Evolutionary conservation across 495 filamentous ascomycete species (phyloP).

Genomic region (Letharia columbiana): DNA sequence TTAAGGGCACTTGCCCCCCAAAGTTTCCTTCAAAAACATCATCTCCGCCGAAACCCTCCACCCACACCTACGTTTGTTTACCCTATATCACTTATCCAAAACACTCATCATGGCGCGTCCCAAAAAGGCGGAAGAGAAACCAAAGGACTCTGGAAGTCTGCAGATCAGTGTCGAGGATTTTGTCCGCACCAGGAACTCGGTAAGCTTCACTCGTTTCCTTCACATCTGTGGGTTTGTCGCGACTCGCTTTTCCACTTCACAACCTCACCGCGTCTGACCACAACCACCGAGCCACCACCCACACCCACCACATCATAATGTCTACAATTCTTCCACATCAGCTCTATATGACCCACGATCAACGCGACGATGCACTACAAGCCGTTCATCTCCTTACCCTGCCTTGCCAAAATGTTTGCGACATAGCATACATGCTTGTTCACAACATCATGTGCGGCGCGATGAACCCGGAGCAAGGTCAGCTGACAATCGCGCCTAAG

Average conservation of each 20-base stretch:
- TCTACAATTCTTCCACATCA: constrained; percentile 3
- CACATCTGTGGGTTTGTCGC: constrained; percentile 24
- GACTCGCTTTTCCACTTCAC: constrained; percentile 19
- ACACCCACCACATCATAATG: background rate
- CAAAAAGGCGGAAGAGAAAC: constrained; percentile 42
- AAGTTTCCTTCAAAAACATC: constrained; percentile 12
- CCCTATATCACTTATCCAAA: background rate
- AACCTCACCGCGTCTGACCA: constrained; percentile 23
- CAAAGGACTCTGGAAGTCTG: constrained; percentile 32
- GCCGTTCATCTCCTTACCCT: constrained; percentile 18
- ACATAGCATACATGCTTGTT: constrained; percentile 12
- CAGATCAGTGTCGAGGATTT: constrained; percentile 53
- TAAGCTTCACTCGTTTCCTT: constrained; percentile 37
- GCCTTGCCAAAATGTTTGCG: constrained; percentile 18
- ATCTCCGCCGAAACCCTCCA: constrained; percentile 6
- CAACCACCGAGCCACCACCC: constrained; percentile 1
- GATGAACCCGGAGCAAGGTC: constrained; percentile 26
- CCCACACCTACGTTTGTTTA: constrained; percentile 10
- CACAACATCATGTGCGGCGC: constrained; percentile 10
- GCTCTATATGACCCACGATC: constrained; percentile 14
- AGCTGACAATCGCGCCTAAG: constrained; percentile 37
- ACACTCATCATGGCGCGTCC: constrained; percentile 35
- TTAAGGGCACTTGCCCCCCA: constrained; percentile 17
- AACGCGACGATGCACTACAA: constrained; percentile 16
- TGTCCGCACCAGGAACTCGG: constrained; percentile 53